Evolutionary conservation across 768 basidiomycete species (phyloP), one percentile per base, ranked within the genome.

Genomic region (Amanita pseudoporphyria): DNA sequence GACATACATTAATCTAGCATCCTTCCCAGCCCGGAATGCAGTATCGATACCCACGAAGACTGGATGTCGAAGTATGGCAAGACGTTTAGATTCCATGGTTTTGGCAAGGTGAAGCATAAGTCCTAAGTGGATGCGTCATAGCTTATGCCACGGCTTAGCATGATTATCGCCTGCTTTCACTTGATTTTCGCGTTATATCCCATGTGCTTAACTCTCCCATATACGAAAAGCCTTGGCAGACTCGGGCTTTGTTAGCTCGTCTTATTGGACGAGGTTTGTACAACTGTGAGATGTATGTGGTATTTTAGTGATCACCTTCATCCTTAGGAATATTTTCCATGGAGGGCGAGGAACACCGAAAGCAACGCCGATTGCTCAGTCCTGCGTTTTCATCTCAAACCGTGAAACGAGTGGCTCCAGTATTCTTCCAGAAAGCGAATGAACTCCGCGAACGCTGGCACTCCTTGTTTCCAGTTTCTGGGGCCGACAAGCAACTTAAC

Each of bases 151-250:
- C 38, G 26, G 22, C 45, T 4, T 49, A 78, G 74, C 71, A 75
- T 52, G 78, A 81, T 54, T 72, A 72, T 53, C 73, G 78, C 35
- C 57, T 81, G 18, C 64, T 81, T 61, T 70, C 77, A 0, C 70
- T 77, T 45, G 78, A 81, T 56, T 64, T 73, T 47, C 69, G 70
- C 9, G 72, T 69, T 10, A 58, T 77, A 9, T 62, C 71, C 5
- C 73, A 78, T 59, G 61, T 81, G 30, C 64, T 79, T 21, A 72
- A 63, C 54, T 73, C 74, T 1, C 54, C 74, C 0, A 54, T 61
- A 5, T 81, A 73, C 51, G 71, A 78, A 55, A 81, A 77, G 57
- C 78, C 78, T 6, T 77, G 75, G 76, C 75, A 76, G 56, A 79
- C 78, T 3, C 68, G 76, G 13, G 49, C 62, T 30, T 64, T 77